Evolutionary conservation across 306 rosid genomes (phyloP).

Genomic region (Adenanthera pavonina): DNA sequence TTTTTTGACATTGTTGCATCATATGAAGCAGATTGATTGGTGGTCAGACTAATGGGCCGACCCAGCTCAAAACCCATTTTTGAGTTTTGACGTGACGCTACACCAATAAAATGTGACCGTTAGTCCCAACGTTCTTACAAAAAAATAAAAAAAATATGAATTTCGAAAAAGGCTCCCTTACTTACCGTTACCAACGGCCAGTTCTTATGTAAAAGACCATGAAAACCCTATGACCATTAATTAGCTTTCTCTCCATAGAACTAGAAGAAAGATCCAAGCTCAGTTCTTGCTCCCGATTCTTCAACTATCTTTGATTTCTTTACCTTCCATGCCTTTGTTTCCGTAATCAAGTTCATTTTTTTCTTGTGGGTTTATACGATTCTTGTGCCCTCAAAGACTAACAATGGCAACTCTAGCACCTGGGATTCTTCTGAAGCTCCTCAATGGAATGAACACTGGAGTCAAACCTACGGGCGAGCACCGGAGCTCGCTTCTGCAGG

Average conservation of each 20-base stretch:
- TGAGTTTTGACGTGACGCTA: constrained; percentile 14
- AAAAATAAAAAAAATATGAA: constrained; percentile 17
- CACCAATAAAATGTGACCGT: constrained; percentile 60
- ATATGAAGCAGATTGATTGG: no score
- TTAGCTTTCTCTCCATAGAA: not conserved
- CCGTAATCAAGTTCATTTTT: not conserved
- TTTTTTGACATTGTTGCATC: not conserved
- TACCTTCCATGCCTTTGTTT: not conserved
- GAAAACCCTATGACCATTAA: not conserved
- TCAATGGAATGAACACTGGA: constrained; percentile 71
- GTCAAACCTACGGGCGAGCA: constrained; percentile 77
- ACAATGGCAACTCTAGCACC: constrained; percentile 85
- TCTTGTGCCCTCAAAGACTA: constrained; percentile 9
- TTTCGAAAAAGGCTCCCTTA: constrained; percentile 41
- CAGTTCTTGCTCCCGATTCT: not conserved
- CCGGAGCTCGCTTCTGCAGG: constrained; percentile 83
- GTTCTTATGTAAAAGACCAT: not conserved
- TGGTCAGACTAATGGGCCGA: not conserved
- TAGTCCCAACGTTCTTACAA: constrained; percentile 47
- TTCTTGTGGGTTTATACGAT: not conserved
- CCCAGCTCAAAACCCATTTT: not conserved
- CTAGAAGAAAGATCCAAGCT: not conserved
- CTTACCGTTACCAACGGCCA: constrained; percentile 67
- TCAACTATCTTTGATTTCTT: constrained; percentile 12
- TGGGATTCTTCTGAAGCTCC: constrained; percentile 80